Evolutionary conservation across 805 yeast species (phyloP).

Genomic region (Komagataella pseudopastoris): DNA sequence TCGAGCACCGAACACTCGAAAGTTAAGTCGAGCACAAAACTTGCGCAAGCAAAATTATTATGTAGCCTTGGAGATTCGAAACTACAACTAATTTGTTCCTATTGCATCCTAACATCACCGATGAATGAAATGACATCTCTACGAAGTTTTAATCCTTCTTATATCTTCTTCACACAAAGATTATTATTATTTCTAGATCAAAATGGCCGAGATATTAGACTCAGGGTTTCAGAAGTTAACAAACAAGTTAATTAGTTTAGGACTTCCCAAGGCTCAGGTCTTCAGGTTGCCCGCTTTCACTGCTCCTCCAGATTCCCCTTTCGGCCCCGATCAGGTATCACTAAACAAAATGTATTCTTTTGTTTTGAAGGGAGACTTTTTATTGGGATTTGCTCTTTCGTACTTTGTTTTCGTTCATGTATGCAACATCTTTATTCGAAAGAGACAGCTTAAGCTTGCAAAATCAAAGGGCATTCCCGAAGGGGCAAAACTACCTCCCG

Average conservation of each 20-base stretch:
- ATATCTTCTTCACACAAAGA: too few relatives aligned
- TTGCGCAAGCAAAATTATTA: too few relatives aligned
- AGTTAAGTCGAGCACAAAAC: too few relatives aligned
- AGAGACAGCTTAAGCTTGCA: constrained; percentile 24
- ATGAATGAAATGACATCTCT: neutral
- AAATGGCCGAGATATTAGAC: neutral
- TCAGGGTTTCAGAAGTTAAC: neutral
- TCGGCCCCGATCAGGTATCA: constrained; percentile 9
- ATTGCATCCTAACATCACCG: too few relatives aligned
- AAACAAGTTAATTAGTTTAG: constrained; percentile 5
- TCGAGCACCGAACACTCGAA: too few relatives aligned
- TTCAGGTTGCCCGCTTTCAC: constrained; percentile 14
- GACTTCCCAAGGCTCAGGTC: constrained; percentile 12
- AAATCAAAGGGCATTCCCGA: constrained; percentile 15
- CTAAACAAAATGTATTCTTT: constrained; percentile 19
- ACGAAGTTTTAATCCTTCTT: too few relatives aligned
- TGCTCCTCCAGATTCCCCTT: constrained; percentile 15
- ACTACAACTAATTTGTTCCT: neutral
- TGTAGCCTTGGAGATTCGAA: neutral
- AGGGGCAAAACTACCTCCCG: constrained; percentile 26
- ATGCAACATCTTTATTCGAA: constrained; percentile 32
- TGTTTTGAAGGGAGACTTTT: constrained; percentile 37
- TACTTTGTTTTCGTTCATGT: constrained; percentile 48
- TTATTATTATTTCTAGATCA: neutral
- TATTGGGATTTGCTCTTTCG: constrained; percentile 40